These are phyloP conservation scores for Elsinoe necatrix DNA, from an alignment of 2,329 filamentous ascomycete species.

Conservation along the genomic window DNA sequence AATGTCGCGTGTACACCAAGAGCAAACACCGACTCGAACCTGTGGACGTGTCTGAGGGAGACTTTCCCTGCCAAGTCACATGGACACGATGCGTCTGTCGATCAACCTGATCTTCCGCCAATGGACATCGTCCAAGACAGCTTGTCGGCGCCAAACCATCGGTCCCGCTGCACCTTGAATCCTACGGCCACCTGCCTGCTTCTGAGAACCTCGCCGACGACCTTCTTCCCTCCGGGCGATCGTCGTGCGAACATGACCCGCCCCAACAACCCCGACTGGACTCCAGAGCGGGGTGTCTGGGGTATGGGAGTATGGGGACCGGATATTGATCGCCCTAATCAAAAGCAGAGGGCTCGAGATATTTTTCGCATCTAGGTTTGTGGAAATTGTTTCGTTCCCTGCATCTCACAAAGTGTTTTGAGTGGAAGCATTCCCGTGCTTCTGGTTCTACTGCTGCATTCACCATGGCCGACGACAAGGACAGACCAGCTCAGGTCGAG, in stretches of 20 bases:
- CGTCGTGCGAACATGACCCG: slow-evolving; percentile 14
- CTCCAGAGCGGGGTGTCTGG: slow-evolving; percentile 6
- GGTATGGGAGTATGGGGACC: slow-evolving; percentile 10
- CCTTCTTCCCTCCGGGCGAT: slow-evolving; percentile 10
- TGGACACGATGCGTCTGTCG: background rate
- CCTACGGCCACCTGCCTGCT: background rate
- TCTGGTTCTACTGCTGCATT: background rate
- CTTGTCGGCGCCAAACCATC: background rate
- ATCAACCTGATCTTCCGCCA: slow-evolving; percentile 10
- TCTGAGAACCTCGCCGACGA: background rate
- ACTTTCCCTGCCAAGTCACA: background rate
- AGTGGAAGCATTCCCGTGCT: background rate
- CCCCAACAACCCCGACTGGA: background rate
- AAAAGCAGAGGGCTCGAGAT: slow-evolving; percentile 11
- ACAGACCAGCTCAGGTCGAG: slow-evolving; percentile 39
- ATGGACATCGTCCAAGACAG: background rate
- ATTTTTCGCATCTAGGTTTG: background rate
- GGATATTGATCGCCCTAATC: background rate
- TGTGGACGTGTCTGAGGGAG: background rate
- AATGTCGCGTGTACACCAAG: background rate
- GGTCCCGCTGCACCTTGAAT: background rate
- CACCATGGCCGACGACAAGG: slow-evolving; percentile 16
- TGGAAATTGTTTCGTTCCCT: slow-evolving; percentile 9
- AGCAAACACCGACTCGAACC: background rate
- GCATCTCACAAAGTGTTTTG: slow-evolving; percentile 7